These are phyloP conservation scores for Aspergillus arachidicola DNA, from an alignment of 2,329 filamentous ascomycete genomes.

Conservation along the genomic window DNA sequence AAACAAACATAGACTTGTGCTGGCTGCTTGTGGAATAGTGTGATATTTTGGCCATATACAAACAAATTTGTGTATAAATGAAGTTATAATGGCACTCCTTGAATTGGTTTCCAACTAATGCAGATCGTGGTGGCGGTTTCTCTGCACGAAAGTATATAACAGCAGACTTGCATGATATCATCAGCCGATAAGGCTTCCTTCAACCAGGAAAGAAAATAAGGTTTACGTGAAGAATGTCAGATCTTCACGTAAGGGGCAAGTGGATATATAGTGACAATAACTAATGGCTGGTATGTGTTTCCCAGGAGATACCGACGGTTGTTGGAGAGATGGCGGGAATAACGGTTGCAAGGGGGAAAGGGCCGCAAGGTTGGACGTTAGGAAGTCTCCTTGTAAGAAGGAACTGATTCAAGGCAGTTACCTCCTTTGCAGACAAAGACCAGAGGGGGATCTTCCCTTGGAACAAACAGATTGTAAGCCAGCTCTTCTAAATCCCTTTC, in stretches of 20 bases:
- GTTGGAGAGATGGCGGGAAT: not conserved
- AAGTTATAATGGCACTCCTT: no score
- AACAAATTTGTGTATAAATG: not conserved
- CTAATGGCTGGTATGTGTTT: constrained; percentile 7
- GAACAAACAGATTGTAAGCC: not conserved
- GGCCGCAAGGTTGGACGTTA: not conserved
- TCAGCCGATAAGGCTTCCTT: not conserved
- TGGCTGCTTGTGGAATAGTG: not conserved
- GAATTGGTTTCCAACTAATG: not conserved
- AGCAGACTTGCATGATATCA: constrained; percentile 1
- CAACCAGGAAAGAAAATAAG: not conserved
- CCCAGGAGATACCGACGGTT: not conserved
- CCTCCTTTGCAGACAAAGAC: not conserved
- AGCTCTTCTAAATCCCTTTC: not conserved
- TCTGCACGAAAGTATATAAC: not conserved
- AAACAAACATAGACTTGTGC: not conserved
- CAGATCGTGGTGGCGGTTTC: not conserved
- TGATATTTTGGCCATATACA: not conserved
- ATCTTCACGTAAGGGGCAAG: not conserved
- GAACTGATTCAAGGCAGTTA: not conserved
- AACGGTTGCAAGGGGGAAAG: not conserved
- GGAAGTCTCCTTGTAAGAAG: not conserved
- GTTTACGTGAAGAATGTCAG: not conserved
- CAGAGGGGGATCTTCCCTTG: not conserved
- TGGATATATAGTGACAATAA: not conserved